Base-by-base conservation (phyloP, 305 asterid genomes). In the Fraxinus nigra region DNA sequence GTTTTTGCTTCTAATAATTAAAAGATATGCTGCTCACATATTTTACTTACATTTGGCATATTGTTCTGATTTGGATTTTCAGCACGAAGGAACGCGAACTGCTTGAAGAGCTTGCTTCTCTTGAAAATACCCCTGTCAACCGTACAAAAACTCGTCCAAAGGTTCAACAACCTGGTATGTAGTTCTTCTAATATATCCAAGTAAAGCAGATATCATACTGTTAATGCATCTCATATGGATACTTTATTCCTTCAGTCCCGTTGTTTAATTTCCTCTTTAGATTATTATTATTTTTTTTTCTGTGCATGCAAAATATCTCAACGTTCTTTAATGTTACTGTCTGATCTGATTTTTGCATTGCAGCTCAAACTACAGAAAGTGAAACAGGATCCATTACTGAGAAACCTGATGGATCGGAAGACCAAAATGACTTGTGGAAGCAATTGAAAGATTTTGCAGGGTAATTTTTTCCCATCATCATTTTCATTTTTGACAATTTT, bases 1-100 rank as follows among this genome's bases (percentile, higher is more conserved):
- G 26, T 65, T 82, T 43, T 79, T 61, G 78, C 82, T 46, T 77
- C 83, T 61, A 14, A 76, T 79, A 65, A 6, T 59, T 20, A 75
- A 63, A 40, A 26, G 28, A 37, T 40, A 40, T 18, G 24, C 51
- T 75, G 34, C 46, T 73, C 61, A 11, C 77, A 22, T 51, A 24
- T 72, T 51, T 82, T 78, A 51, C 14, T 72, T 83, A 26, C 20
- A 46, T 70, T 77, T 80, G 76, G 84, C 40, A 78, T 80, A 46
- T 54, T 80, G 76, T 78, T 63, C 74, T 43, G 37, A 18, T 84
- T 85, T 84, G 30, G 51, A 28, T 78, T 79, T 77, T 83, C 94
- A 96, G 99, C 84, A 87, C 86, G n/a, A 83, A 85, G 84, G 99
- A 96, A 79, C 97, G 97, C 70, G 96, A 93, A 87, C 90, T 96